These are phyloP conservation scores for Thymus quinquecostatus DNA, from an alignment of 257 asterid genomes.

Conservation along the genomic window DNA sequence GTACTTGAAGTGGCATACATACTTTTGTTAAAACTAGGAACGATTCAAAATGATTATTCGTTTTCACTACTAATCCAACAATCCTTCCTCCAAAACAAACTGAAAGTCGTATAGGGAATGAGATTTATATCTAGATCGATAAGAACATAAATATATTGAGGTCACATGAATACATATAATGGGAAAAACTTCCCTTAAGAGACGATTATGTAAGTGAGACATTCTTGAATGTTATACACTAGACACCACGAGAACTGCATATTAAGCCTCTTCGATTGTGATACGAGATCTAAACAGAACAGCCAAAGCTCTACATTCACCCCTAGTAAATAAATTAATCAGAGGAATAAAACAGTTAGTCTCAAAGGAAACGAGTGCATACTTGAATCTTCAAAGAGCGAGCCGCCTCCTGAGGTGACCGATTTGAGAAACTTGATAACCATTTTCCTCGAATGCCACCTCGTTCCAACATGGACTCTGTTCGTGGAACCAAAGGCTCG, in stretches of 20 bases:
- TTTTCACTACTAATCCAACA: background rate
- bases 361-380: conserved; percentile 27
- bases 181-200: conserved; percentile 10
- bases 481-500: conserved; percentile 42
- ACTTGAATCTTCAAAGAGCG: conserved; percentile 42
- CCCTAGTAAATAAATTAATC: background rate
- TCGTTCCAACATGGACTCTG: conserved; percentile 33
- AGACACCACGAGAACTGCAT: background rate
- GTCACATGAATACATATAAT: background rate
- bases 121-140: background rate
- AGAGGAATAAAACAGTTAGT: background rate
- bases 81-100: background rate
- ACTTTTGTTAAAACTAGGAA: background rate
- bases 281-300: background rate
- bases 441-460: conserved; percentile 49
- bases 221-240: background rate
- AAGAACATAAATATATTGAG: background rate
- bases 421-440: conserved; percentile 44
- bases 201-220: conserved; percentile 20
- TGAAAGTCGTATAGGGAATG: background rate
- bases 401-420: conserved; percentile 35
- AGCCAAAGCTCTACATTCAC: background rate
- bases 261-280: too few relatives aligned
- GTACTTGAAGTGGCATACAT: background rate
- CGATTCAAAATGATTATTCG: background rate